Base-by-base conservation (phyloP, 1,284 basidiomycete species). In the Taiwanofungus camphoratus region DNA sequence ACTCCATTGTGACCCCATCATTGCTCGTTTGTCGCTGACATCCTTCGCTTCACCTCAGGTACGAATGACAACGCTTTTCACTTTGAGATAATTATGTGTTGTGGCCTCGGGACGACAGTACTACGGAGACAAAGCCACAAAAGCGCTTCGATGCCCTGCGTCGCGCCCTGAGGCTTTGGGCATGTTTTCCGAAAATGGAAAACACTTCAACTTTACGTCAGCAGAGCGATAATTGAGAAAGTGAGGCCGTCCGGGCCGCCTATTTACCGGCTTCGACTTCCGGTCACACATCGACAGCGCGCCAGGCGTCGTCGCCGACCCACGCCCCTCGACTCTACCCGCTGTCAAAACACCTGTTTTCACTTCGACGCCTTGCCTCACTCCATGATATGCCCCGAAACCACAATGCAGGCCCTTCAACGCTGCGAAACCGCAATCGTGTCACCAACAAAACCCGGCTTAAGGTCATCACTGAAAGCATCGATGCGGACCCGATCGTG, bases 401-500 rank as follows among this genome's bases (percentile, higher is more conserved):
- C 66, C 79, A 79, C 57, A 78, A 76, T 65, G 65, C 79, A 67
- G 79, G 77, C 64, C 75, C 81, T 58, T 81, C 81, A 46, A 78
- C 82, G 53, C 82, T 87, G 67, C 75, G 86, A 64, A 87, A 86
- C 61, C 81, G 86, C 65, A 87, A 87, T 67, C 79, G 89, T 63
- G 84, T 92, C 69, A 92, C 87, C 66, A 90, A 91, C 73, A 92
- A 92, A 74, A 89, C 86, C 57, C 82, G 86, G 52, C 82, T 92
- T 59, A 82, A 82, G 70, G 82, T 92, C 70, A 73, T 81, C 61
- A 77, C 79, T 61, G 86, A 83, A 49, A 77, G 79, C 63, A 77
- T 88, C 69, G 89, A 91, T 61, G 81, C 82, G 40, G 87, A 91
- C 65, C 76, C 84, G 52, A 73, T 89, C 61, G 82, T 88, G 46